A percentile compares a stretch with the other conserved stretches of the same genome.
phyloP scores from a whole-genome alignment of 495 filamentous ascomycete species.

The Penicillium egyptiacum region DNA sequence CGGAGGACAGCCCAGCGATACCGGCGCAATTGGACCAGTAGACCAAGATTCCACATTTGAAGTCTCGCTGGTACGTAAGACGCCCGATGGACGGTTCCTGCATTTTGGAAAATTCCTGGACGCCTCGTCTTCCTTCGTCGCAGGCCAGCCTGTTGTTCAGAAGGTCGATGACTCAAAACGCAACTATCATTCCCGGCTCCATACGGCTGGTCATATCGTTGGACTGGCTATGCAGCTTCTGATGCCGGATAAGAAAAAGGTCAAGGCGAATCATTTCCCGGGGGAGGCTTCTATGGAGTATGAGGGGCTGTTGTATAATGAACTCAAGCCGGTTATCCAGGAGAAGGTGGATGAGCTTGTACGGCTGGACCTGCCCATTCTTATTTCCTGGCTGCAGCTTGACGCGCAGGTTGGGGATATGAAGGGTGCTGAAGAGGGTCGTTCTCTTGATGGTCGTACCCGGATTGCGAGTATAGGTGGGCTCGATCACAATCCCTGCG shows the following conservation, averaged over 20 bases:
- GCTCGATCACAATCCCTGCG: constrained; percentile 61
- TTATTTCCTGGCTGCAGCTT: constrained; percentile 50
- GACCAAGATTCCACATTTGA: constrained; percentile 38
- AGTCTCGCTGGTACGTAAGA: constrained; percentile 52
- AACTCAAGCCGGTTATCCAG: constrained; percentile 59
- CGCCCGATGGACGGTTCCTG: constrained; percentile 49
- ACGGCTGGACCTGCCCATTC: constrained; percentile 48
- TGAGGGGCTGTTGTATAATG: constrained; percentile 57
- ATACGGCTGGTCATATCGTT: constrained; percentile 65
- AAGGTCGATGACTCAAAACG: constrained; percentile 55
- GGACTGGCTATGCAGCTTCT: constrained; percentile 57
- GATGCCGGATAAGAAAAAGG: constrained; percentile 53
- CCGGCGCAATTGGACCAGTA: constrained; percentile 47
- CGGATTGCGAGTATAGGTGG: constrained; percentile 57
- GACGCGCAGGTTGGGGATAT: constrained; percentile 42
- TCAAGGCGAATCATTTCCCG: constrained; percentile 64
- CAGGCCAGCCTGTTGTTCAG: constrained; percentile 48
- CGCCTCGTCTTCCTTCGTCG: constrained; percentile 23
- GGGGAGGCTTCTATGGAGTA: constrained; percentile 61
- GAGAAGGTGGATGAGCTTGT: constrained; percentile 55
- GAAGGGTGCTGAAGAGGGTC: constrained; percentile 33
- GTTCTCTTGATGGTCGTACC: constrained; percentile 19
- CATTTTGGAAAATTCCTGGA: constrained; percentile 57
- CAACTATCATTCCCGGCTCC: constrained; percentile 57
- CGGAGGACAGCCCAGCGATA: constrained; percentile 64